These are phyloP conservation scores for Leccinum arenicola DNA, from an alignment of 768 basidiomycete species.

Conservation along the genomic window DNA sequence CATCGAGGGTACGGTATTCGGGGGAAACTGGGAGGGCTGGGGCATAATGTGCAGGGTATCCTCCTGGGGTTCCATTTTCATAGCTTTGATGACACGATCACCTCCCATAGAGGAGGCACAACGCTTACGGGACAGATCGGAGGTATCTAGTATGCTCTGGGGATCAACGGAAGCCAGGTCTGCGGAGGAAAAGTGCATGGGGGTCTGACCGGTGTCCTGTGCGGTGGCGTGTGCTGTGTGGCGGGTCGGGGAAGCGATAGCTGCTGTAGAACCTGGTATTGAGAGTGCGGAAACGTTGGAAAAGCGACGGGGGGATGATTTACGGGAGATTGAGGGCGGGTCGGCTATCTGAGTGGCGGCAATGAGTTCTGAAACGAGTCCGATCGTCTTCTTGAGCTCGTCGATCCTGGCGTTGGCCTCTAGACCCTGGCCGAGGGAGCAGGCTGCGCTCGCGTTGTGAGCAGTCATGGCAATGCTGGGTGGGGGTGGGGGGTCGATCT, in stretches of 20 bases:
- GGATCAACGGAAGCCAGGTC: slow-evolving; percentile 23
- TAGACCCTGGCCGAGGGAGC: slow-evolving; percentile 42
- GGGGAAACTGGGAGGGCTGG: slow-evolving; percentile 25
- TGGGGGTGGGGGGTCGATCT: slow-evolving; percentile 12
- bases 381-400: slow-evolving; percentile 53
- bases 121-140: slow-evolving; percentile 48
- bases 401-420: slow-evolving; percentile 52
- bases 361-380: slow-evolving; percentile 54
- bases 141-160: slow-evolving; percentile 27
- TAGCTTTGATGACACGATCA: slow-evolving; percentile 44
- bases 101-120: slow-evolving; percentile 47
- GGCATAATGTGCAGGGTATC: slow-evolving; percentile 33
- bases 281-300: slow-evolving; percentile 16
- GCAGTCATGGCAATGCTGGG: slow-evolving; percentile 61
- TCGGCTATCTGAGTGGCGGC: slow-evolving; percentile 39
- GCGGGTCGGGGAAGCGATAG: slow-evolving; percentile 19
- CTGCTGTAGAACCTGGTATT: slow-evolving; percentile 43
- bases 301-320: slow-evolving; percentile 25
- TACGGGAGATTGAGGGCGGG: slow-evolving; percentile 32
- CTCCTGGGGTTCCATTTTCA: slow-evolving; percentile 50
- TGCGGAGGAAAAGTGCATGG: slow-evolving; percentile 18
- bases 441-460: slow-evolving; percentile 52
- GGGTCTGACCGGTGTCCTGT: slow-evolving; percentile 26
- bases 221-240: slow-evolving; percentile 17
- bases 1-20: slow-evolving; percentile 24